A percentile compares a stretch with the other conserved stretches of the same genome.
Conservation (phyloP, 1,284 basidiomycete species). For the Caloboletus firmus region DNA sequence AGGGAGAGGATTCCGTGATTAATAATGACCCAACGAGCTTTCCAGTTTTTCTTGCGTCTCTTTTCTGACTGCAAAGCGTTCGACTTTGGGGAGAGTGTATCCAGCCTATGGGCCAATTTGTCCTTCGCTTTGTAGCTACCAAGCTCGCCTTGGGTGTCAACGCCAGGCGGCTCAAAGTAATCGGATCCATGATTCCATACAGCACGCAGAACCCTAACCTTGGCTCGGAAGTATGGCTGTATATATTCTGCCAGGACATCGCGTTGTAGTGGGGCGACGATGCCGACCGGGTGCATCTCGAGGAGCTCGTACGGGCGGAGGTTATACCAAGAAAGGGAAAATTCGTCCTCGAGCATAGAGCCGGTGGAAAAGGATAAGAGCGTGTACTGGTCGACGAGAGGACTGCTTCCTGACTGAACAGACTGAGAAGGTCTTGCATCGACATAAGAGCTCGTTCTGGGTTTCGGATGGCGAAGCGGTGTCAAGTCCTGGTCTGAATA, state of each 20-base stretch:
- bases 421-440: conserved; percentile 6
- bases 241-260: conserved; percentile 48
- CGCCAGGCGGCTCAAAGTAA: conserved; percentile 27
- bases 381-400: conserved; percentile 38
- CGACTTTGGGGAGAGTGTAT: conserved; percentile 13
- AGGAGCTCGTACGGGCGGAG: conserved; percentile 61
- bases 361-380: conserved; percentile 66
- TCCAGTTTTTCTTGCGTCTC: conserved; percentile 50
- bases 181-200: conserved; percentile 34
- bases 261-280: conserved; percentile 46
- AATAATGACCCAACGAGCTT: conserved; percentile 61
- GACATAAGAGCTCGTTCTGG: conserved; percentile 6
- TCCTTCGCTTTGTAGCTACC: conserved; percentile 8
- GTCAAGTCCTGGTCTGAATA: conserved; percentile 25
- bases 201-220: conserved; percentile 53
- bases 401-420: conserved; percentile 11
- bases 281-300: conserved; percentile 54
- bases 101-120: conserved; percentile 5
- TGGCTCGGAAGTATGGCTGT: conserved; percentile 68
- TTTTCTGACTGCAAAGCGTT: conserved; percentile 18
- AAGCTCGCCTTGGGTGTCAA: neutral
- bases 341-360: conserved; percentile 65
- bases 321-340: conserved; percentile 54
- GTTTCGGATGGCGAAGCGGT: conserved; percentile 1
- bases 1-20: conserved; percentile 55